Conservation (phyloP, 2,329 filamentous ascomycete species). For the Claviceps spartinae region DNA sequence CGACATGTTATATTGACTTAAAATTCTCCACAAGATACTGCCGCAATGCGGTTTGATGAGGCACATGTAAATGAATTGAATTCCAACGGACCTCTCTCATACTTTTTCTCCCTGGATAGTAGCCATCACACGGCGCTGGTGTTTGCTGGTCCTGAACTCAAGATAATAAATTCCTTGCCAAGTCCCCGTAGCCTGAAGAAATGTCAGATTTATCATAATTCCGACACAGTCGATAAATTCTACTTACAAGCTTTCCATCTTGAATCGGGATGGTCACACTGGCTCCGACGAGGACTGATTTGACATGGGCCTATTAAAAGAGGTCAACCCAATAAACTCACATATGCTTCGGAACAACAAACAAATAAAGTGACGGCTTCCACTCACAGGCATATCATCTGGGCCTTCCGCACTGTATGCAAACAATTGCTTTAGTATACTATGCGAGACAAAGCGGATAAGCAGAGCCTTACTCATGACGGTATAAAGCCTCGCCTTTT, state of each 20-base stretch:
- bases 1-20: conserved; percentile 6
- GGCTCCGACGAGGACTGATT: conserved; percentile 76
- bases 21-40: background rate
- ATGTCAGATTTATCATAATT: background rate
- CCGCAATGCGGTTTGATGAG: background rate
- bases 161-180: conserved; percentile 93
- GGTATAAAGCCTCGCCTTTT: conserved; percentile 61
- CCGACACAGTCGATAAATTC: background rate
- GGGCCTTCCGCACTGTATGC: conserved; percentile 56
- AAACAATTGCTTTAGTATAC: background rate
- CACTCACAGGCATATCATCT: conserved; percentile 79
- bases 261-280: conserved; percentile 85
- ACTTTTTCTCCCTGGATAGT: conserved; percentile 83
- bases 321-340: background rate
- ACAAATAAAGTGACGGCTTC: background rate
- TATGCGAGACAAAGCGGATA: background rate
- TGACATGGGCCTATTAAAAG: conserved; percentile 63
- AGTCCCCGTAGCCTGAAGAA: conserved; percentile 43
- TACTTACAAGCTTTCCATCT: conserved; percentile 59
- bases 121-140: conserved; percentile 71
- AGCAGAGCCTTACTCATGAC: conserved; percentile 40
- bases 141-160: conserved; percentile 68
- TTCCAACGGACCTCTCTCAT: conserved; percentile 9
- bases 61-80: background rate
- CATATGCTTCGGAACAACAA: background rate